Base-by-base conservation (phyloP, 2,329 filamentous ascomycete species). In the Penicillium brasilianum region DNA sequence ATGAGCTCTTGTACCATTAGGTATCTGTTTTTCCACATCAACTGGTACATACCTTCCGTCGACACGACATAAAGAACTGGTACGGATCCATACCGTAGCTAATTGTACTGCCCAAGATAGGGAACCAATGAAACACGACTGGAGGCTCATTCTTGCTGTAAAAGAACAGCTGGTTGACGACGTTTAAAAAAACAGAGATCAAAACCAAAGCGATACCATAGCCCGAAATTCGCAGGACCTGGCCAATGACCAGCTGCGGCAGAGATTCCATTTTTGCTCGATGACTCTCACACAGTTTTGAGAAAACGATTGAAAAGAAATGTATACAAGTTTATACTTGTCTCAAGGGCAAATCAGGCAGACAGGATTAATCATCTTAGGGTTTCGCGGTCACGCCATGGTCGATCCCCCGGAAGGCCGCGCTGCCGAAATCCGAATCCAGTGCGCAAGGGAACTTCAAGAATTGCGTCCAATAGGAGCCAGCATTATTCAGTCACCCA, bases 121-220 rank as follows among this genome's bases (percentile, higher is more conserved):
- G 91, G 72, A 94, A 84, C 86, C 87, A 91, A 77, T 92, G 90
- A 77, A 93, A 94, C 64, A 94, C 90, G 60, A 93, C 70, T 1
- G 91, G 91, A 5, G 90, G 90, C 74, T 91, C 89, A 73, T 91
- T 90, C 58, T 87, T 85, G 69, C 92, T 92, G 79, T 85, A 89
- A 80, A 91, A 85, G 61, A 96, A 80, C 55, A 94, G 66, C 78
- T 97, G 93, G 62, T 83, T 83, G 68, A 90, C 71, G 67, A 97
- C 87, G 76, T 97, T 96, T 80, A 92, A 73, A 60, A 89, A 71
- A 57, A 97, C 84, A n/a, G 86, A 73, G 34, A 83, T 68, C 20
- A 79, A 71, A 56, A 83, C 62, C 72, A 84, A 77, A 65, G 76
- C 76, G 66, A 74, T 70, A 64, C 81, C 60, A 43, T 67, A 69